Conservation (phyloP, 2,329 filamentous ascomycete species). For the Microsporum canis region DNA sequence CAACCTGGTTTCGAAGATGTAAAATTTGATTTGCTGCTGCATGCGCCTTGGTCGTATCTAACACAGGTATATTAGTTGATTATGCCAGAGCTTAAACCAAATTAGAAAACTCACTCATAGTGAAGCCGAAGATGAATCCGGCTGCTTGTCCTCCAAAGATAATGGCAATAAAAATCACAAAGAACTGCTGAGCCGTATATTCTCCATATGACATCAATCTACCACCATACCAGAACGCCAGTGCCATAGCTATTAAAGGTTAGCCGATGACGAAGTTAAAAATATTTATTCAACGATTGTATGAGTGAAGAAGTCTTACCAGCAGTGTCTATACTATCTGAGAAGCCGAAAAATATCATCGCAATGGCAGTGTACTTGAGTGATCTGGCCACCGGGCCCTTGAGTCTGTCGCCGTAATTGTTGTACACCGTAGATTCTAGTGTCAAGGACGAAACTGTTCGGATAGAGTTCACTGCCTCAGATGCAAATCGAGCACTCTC, state of each 20-base stretch:
- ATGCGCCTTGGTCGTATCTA: conserved; percentile 41
- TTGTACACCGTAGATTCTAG: conserved; percentile 34
- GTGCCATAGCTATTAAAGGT: conserved; percentile 19
- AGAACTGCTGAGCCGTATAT: conserved; percentile 30
- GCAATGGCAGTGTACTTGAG: conserved; percentile 48
- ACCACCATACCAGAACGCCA: conserved; percentile 57
- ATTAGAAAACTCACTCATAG: conserved; percentile 20
- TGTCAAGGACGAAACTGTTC: conserved; percentile 41
- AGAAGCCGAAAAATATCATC: conserved; percentile 53
- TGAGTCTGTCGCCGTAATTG: conserved; percentile 26
- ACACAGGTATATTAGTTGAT: conserved; percentile 16
- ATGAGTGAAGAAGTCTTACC: not conserved
- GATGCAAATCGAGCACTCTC: conserved; percentile 40
- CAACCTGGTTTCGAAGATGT: conserved; percentile 37
- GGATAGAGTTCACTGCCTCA: conserved; percentile 41
- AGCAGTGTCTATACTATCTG: conserved; percentile 46
- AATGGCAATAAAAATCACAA: conserved; percentile 35
- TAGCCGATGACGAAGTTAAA: not conserved
- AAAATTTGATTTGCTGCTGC: conserved; percentile 43
- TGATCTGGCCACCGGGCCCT: conserved; percentile 44
- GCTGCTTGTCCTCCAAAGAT: conserved; percentile 28
- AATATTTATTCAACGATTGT: not conserved
- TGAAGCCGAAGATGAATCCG: conserved; percentile 26
- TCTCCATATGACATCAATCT: conserved; percentile 22
- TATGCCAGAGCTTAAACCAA: not conserved